A percentile compares a stretch with the other conserved stretches of the same genome.
Evolutionary conservation across 1,284 basidiomycete genomes (phyloP).

Genomic region (Papiliotrema laurentii): DNA sequence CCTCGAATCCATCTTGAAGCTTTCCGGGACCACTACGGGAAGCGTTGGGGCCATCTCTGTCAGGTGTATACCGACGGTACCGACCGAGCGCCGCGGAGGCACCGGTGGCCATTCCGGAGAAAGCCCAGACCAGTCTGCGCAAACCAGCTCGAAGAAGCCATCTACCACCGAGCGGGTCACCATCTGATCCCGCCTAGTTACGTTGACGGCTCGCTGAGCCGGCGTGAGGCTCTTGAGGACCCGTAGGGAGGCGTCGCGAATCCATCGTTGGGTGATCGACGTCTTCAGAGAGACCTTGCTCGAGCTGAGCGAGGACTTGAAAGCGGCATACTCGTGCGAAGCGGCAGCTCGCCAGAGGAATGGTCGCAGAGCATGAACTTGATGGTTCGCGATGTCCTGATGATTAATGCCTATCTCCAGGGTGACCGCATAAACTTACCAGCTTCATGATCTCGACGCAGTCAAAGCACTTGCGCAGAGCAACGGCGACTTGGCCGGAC

Average conservation of each 20-base stretch:
- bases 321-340: slow-evolving; percentile 73
- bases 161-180: slow-evolving; percentile 55
- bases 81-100: slow-evolving; percentile 28
- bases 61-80: slow-evolving; percentile 25
- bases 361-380: slow-evolving; percentile 79
- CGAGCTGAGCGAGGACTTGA: slow-evolving; percentile 49
- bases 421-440: slow-evolving; percentile 52
- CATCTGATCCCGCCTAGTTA: slow-evolving; percentile 25
- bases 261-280: slow-evolving; percentile 34
- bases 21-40: slow-evolving; percentile 62
- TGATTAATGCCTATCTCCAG: not conserved
- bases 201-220: slow-evolving; percentile 20
- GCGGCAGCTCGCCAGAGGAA: slow-evolving; percentile 76
- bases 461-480: slow-evolving; percentile 80
- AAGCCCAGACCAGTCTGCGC: slow-evolving; percentile 42
- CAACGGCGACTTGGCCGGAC: slow-evolving; percentile 61
- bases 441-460: slow-evolving; percentile 93
- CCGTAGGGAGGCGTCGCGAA: slow-evolving; percentile 31
- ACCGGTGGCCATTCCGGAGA: slow-evolving; percentile 42
- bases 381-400: slow-evolving; percentile 92
- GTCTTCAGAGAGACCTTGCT: slow-evolving; percentile 14
- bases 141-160: slow-evolving; percentile 67
- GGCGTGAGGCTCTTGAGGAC: slow-evolving; percentile 24
- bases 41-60: slow-evolving; percentile 47
- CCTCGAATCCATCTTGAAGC: slow-evolving; percentile 72